These are phyloP conservation scores for Lindgomyces ingoldianus DNA, from an alignment of 495 filamentous ascomycete genomes.

Conservation along the genomic window DNA sequence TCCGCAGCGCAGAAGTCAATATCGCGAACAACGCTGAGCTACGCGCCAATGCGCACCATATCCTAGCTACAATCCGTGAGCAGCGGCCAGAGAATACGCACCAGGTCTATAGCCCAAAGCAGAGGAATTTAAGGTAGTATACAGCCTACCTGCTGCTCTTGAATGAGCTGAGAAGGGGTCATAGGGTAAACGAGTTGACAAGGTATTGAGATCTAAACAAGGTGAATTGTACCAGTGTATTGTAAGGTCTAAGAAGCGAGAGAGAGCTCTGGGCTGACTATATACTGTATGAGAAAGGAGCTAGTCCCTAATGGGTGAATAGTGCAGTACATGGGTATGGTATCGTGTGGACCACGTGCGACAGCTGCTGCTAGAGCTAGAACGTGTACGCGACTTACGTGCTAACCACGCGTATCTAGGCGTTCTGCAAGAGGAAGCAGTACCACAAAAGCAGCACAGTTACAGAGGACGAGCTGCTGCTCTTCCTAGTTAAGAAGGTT, in stretches of 20 bases:
- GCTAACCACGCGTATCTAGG: neutral
- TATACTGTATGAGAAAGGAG: no score
- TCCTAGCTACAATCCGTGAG: neutral
- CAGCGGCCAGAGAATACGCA: slow-evolving; percentile 2
- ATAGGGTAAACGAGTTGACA: no score
- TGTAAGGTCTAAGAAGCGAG: no score
- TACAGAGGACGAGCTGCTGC: neutral
- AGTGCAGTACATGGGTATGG: no score
- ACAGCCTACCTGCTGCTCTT: neutral
- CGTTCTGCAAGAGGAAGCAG: neutral
- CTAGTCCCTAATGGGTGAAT: no score
- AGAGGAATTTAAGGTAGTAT: slow-evolving; percentile 15
- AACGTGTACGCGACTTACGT: no score
- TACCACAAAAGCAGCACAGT: neutral
- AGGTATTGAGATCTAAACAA: no score
- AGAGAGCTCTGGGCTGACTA: no score
- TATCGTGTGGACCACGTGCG: no score
- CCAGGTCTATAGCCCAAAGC: slow-evolving; percentile 9
- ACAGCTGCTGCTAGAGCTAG: no score
- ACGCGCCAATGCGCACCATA: slow-evolving; percentile 2
- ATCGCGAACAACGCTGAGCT: slow-evolving; percentile 4
- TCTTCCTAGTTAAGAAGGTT: neutral
- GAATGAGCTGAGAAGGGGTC: neutral
- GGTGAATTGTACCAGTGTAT: no score
- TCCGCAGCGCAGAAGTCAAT: neutral